Evolutionary conservation across 345 rosid genomes (phyloP), one percentile per base, ranked within the genome.

Genomic region (Camelina laxa): DNA sequence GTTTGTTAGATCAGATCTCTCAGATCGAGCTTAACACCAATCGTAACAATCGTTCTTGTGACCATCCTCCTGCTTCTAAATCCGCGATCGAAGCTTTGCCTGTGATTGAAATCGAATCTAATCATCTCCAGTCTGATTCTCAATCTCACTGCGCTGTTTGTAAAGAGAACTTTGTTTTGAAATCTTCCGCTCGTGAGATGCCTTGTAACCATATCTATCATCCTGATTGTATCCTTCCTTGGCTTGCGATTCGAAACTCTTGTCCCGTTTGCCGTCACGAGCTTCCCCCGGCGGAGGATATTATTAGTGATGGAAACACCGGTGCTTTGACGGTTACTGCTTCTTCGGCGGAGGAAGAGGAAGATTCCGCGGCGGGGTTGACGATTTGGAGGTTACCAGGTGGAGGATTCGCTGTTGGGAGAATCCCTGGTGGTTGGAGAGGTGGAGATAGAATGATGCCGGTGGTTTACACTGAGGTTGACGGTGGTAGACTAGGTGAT

Each of bases 231-330:
- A 95, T 95, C 21, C 88, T 95, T 20, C 98, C 99, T 0, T 95
- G 99, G 99, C 88, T 95, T 3, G 86, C 88, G 0, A 64, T 95
- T 53, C 80, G 97, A 1, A 95, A 92, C 65, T 95, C 99, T 0
- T 95, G 99, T 38, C 99, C 99, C 0, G 92, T 95, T 38, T 95
- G 98, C 71, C 93, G 99, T 19, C 92, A 90, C 16, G 97, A 95
- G 80, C 78, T 95, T 24, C 98, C 36, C 2, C 36, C 97, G 1
- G 48, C 79, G 0, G 89, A 72, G 6, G 83, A 51, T 15, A 17
- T 8, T 3, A 51, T 8, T 3, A 53, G 14, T 11, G 80, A 62
- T 9, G 80, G 7, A 2, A 39, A 3, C 42, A 49, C 1, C 2
- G 41, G 57, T 57, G 31, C 42, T 48, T 67, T 12, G 7, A 42